Evolutionary conservation across 176 grass and related monocot species (phyloP).

Genomic region (Phragmites australis): DNA sequence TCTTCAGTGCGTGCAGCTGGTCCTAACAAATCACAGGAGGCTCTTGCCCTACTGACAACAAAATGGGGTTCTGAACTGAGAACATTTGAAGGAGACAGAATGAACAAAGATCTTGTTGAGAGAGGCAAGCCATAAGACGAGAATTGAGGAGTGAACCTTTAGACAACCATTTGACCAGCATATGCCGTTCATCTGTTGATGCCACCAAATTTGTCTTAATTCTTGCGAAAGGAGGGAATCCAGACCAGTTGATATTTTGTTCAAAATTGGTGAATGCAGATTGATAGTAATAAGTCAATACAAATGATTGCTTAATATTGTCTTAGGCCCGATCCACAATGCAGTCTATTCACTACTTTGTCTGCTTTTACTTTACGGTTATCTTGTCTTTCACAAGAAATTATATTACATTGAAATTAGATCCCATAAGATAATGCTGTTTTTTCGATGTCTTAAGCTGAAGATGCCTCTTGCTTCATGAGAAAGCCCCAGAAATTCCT

Average conservation of each 20-base stretch:
- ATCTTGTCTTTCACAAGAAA: background rate
- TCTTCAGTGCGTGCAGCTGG: conserved; percentile 19
- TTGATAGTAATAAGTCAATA: background rate
- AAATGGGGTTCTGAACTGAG: conserved; percentile 47
- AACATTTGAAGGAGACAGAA: conserved; percentile 71
- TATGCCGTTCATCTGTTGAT: background rate
- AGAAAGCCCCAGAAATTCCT: background rate
- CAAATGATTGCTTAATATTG: background rate
- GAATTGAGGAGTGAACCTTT: background rate
- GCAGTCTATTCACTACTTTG: background rate
- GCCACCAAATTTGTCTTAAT: background rate
- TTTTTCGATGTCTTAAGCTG: background rate
- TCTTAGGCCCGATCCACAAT: background rate
- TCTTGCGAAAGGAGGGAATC: background rate
- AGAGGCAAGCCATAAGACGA: background rate
- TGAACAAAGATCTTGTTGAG: conserved; percentile 51
- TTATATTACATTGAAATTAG: background rate
- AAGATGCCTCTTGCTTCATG: background rate
- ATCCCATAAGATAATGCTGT: background rate
- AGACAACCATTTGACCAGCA: background rate
- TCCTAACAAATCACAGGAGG: conserved; percentile 30
- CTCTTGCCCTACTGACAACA: conserved; percentile 23
- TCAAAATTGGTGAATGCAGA: background rate
- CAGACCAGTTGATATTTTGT: background rate
- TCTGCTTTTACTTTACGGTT: background rate